These are phyloP conservation scores for Umbelopsis sp. DNA, from an alignment of 192 early-diverging fungal genomes.

Conservation along the genomic window DNA sequence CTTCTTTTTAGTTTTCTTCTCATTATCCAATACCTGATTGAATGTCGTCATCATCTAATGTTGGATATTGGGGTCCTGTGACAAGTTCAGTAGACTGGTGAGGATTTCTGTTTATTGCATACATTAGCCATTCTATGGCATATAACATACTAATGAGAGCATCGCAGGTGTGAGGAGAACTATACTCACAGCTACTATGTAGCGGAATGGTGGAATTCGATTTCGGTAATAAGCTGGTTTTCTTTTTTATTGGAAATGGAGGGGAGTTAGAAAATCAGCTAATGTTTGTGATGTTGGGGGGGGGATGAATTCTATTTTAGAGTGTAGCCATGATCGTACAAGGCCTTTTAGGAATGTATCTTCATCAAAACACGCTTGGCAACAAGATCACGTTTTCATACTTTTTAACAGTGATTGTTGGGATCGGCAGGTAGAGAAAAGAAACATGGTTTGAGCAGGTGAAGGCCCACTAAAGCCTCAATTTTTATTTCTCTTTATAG, in stretches of 20 bases:
- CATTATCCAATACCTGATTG: background rate
- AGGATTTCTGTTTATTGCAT: background rate
- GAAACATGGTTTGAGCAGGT: background rate
- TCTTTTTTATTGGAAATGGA: background rate
- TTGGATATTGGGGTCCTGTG: constrained; percentile 34
- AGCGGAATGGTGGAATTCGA: constrained; percentile 39
- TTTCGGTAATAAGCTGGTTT: constrained; percentile 26
- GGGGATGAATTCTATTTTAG: constrained; percentile 4
- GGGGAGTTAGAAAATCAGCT: background rate
- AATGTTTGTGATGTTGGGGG: background rate
- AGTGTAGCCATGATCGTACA: constrained; percentile 30
- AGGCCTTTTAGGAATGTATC: constrained; percentile 22
- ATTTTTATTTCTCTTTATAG: background rate
- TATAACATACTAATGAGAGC: background rate
- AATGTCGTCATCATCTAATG: background rate
- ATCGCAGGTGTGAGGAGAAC: constrained; percentile 36
- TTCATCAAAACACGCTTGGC: constrained; percentile 28
- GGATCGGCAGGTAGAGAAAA: constrained; percentile 30
- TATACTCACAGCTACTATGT: constrained; percentile 34
- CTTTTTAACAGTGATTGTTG: constrained; percentile 31
- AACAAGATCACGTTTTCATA: constrained; percentile 24
- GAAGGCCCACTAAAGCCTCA: too few relatives aligned
- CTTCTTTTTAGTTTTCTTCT: background rate
- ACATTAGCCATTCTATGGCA: too few relatives aligned
- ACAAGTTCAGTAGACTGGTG: constrained; percentile 39